Conservation (phyloP, 495 filamentous ascomycete species). For the Venustampulla echinocandica region DNA sequence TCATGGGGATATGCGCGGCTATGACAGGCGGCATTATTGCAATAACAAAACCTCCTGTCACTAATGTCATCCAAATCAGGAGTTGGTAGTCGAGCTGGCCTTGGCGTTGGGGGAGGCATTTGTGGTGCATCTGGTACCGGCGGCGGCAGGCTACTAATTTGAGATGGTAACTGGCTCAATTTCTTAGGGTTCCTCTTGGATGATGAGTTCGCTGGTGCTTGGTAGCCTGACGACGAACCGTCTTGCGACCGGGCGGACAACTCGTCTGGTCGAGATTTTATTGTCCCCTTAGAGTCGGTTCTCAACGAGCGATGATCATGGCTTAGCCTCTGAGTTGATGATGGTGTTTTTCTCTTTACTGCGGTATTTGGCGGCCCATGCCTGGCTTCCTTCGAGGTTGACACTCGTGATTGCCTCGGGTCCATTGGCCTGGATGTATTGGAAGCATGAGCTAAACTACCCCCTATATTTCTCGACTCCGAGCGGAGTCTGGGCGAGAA, state of each 20-base stretch:
- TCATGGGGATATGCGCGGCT: not conserved
- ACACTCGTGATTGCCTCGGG: not conserved
- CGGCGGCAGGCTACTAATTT: constrained; percentile 4
- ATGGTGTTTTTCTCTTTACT: not conserved
- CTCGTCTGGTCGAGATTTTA: not conserved
- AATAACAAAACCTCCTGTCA: not conserved
- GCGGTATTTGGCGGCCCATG: too few relatives aligned
- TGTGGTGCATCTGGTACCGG: constrained; percentile 15
- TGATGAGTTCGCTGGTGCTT: constrained; percentile 4
- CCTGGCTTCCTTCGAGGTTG: not conserved
- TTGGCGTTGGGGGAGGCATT: constrained; percentile 18
- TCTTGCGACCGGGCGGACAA: not conserved
- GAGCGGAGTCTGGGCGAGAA: not conserved
- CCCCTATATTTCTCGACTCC: not conserved
- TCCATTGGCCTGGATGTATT: not conserved
- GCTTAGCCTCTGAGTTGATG: not conserved
- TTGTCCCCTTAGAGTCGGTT: not conserved
- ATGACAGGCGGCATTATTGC: not conserved
- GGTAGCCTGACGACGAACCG: not conserved
- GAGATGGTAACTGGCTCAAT: not conserved
- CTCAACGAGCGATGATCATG: not conserved
- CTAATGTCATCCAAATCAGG: constrained; percentile 18
- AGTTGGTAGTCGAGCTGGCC: constrained; percentile 15
- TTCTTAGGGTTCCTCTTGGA: not conserved
- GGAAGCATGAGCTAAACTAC: not conserved